These are phyloP conservation scores for Camelina sativa DNA, from an alignment of 345 rosid genomes.

Conservation along the genomic window DNA sequence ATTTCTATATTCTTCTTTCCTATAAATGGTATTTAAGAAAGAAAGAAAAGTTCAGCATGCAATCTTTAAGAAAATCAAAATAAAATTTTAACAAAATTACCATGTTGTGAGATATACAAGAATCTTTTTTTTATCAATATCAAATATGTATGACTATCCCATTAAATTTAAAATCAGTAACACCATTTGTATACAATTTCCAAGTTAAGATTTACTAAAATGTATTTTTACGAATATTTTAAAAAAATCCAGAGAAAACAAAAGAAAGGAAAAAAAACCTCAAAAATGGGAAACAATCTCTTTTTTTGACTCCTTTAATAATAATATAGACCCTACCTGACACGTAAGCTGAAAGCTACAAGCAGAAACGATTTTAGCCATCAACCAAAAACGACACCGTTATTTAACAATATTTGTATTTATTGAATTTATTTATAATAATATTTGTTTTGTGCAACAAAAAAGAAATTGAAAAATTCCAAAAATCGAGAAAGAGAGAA, in stretches of 20 bases:
- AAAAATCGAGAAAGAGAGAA: slow-evolving; percentile 22
- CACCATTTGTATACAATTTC: neutral
- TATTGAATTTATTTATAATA: no score
- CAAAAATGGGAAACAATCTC: neutral
- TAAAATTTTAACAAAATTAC: neutral
- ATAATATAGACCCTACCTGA: slow-evolving; percentile 6
- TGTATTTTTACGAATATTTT: neutral
- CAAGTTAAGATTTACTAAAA: neutral
- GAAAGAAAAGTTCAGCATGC: no score
- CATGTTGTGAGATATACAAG: neutral
- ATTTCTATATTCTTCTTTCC: neutral
- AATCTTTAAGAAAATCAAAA: neutral
- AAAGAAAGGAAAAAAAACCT: neutral
- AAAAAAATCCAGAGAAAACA: neutral
- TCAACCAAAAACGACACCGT: neutral
- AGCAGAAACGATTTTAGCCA: neutral
- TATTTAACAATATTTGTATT: neutral
- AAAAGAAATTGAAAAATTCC: neutral
- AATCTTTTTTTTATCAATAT: neutral
- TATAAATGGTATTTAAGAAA: neutral
- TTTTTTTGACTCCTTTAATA: neutral
- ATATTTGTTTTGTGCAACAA: neutral
- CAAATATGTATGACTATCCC: neutral
- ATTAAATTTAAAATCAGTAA: neutral
- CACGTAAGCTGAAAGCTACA: slow-evolving; percentile 30